Base-by-base conservation (phyloP, 2,329 filamentous ascomycete species). In the Sclerotinia trifoliorum region DNA sequence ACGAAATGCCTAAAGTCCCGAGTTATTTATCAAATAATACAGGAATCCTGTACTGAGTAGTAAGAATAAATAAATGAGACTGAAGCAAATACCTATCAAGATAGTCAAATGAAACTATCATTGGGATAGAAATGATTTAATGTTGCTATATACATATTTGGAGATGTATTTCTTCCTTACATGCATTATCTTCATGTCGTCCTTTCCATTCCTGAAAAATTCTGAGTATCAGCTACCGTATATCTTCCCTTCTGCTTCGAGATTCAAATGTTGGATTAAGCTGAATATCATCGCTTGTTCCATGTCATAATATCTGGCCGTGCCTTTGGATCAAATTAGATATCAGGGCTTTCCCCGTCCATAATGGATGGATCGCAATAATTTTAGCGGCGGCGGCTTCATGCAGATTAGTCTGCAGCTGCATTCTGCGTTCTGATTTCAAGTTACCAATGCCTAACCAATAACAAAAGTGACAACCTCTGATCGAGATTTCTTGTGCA, bases 101-200 rank as follows among this genome's bases (percentile, higher is more conserved):
- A 57, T 42, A 57, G 32, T 42, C 55, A 42, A 57, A 35, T 8
- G n/a, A 32, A 15, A n/a, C 55, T 57, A 57, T 57, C 55, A 17
- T 42, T 10, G 55, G 55, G 35, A 42, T 17, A 26, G 8, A 15
- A 42, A 57, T 19, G 13, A 57, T 24, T 24, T 15, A n/a, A 15
- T 24, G 24, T 57, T 39, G 39, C 32, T 57, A 26, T 13, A 39
- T 39, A 10, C 13, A 5, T 42, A 56, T 57, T 57, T 60, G 19
- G 26, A 48, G 29, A 35, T 49, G 11, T 29, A 35, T 39, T 39
- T 51, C 46, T 62, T 51, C 58, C 26, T 49, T 62, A 29, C 58
- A 62, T 39, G 26, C 13, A 6, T 49, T 24, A 7, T 35, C 6
- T 29, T 21, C 8, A 35, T 8, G 13, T 17, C 26, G 10, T 61